Percentiles rank a stretch among this genome's conserved stretches.
phyloP scores from a whole-genome alignment of 345 rosid species.

The Ailanthus altissimus region DNA sequence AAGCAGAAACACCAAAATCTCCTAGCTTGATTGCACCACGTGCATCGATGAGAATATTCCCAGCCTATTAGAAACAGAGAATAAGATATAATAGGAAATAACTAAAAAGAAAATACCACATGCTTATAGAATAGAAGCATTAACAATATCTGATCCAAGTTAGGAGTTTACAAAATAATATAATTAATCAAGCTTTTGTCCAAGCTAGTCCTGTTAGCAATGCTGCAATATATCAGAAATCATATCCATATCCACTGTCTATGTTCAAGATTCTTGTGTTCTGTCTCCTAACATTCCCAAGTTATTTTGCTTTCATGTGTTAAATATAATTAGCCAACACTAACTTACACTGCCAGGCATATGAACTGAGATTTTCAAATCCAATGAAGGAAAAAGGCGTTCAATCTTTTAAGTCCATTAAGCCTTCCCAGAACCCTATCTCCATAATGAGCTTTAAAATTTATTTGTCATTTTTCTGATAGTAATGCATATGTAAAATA shows the following conservation, averaged over 20 bases:
- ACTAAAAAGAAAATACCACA: neutral
- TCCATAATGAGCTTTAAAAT: neutral
- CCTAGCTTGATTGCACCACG: conserved; percentile 88
- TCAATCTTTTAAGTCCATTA: neutral
- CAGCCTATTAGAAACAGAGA: conserved; percentile 59
- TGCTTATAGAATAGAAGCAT: neutral
- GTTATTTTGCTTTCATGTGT: neutral
- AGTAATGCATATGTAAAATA: neutral
- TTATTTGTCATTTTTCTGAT: neutral
- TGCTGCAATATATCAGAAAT: conserved; percentile 11
- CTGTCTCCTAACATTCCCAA: neutral
- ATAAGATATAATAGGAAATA: neutral
- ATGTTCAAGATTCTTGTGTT: neutral
- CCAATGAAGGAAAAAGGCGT: neutral
- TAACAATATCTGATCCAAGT: neutral
- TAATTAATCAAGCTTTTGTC: neutral
- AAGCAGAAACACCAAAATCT: conserved; percentile 97
- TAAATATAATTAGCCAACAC: neutral
- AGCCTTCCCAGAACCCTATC: neutral
- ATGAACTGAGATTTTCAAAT: neutral
- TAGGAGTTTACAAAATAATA: neutral
- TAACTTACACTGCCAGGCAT: neutral
- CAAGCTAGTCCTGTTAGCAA: neutral
- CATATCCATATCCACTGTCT: neutral
- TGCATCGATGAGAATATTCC: conserved; percentile 80